Evolutionary conservation across 139 green algal genomes (phyloP).

Genomic region (Monoraphidium neglectum): DNA sequence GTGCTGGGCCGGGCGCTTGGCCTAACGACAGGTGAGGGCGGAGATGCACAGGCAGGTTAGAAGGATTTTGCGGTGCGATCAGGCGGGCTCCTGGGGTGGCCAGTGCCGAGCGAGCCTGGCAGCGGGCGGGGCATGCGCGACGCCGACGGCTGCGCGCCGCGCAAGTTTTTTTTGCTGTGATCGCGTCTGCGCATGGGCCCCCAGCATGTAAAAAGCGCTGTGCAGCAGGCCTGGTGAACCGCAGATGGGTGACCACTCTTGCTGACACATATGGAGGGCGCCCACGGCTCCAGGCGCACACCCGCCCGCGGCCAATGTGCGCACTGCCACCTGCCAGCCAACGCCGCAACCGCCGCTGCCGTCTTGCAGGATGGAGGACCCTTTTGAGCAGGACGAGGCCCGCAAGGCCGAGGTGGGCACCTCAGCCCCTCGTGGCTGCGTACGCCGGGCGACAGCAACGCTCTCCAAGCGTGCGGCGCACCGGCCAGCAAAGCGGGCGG

Average conservation of each 20-base stretch:
- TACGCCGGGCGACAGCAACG: too few species aligned
- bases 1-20: constrained; percentile 1
- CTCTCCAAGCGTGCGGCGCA: constrained; percentile 26
- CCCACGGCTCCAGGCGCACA: neutral
- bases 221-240: too few species aligned
- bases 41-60: neutral
- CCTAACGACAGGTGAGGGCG: neutral
- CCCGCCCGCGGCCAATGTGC: constrained; percentile 18
- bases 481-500: neutral
- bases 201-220: too few species aligned
- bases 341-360: neutral
- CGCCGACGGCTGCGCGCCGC: too few species aligned
- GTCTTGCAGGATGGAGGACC: constrained; percentile 41
- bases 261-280: constrained; percentile 1
- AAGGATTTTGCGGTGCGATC: too few species aligned
- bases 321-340: constrained; percentile 11
- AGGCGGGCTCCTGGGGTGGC: too few species aligned
- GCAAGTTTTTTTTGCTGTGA: too few species aligned
- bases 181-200: too few species aligned
- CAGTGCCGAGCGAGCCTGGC: too few species aligned
- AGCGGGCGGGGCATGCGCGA: too few species aligned
- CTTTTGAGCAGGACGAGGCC: constrained; percentile 58
- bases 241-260: too few species aligned
- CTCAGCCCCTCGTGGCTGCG: too few species aligned
- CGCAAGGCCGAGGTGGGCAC: constrained; percentile 73